Evolutionary conservation across 305 asterid genomes (phyloP).

Genomic region (Fraxinus ornus): DNA sequence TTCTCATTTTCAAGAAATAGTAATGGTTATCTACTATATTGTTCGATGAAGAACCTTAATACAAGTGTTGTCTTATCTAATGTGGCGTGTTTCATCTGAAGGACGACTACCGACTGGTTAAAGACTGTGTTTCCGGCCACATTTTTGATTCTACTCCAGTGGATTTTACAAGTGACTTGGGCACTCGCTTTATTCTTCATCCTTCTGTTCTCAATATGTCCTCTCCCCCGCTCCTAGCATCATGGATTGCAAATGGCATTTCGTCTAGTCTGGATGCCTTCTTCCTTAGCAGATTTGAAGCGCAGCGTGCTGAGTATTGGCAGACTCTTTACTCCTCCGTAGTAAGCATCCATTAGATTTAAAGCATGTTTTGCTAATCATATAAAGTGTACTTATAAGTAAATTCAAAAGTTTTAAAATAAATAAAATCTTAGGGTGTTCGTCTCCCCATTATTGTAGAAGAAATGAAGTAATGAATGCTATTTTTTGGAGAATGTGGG

Average conservation of each 20-base stretch:
- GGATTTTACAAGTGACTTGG: conserved; percentile 80
- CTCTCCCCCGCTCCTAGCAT: conserved; percentile 59
- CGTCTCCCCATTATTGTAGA: too few species aligned
- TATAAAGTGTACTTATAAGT: neutral
- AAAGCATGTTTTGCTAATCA: neutral
- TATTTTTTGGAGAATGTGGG: too few species aligned
- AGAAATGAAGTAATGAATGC: too few species aligned
- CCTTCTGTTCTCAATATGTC: conserved; percentile 66
- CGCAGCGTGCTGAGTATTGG: conserved; percentile 92
- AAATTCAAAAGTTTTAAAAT: neutral
- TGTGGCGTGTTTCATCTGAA: conserved; percentile 26
- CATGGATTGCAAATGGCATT: conserved; percentile 70
- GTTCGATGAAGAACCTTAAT: neutral
- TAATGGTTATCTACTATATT: neutral
- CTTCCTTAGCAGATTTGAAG: conserved; percentile 74
- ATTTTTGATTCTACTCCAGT: conserved; percentile 59
- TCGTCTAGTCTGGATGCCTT: conserved; percentile 73
- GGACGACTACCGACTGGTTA: conserved; percentile 70
- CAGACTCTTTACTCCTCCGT: conserved; percentile 83
- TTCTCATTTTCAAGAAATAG: neutral
- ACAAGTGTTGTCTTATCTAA: conserved; percentile 13
- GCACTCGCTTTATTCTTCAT: conserved; percentile 66
- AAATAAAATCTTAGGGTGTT: too few species aligned
- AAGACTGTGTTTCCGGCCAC: conserved; percentile 80
- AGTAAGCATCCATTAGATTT: conserved; percentile 47